Base-by-base conservation (phyloP, 2,329 filamentous ascomycete species). In the Aureobasidium mangrovei region DNA sequence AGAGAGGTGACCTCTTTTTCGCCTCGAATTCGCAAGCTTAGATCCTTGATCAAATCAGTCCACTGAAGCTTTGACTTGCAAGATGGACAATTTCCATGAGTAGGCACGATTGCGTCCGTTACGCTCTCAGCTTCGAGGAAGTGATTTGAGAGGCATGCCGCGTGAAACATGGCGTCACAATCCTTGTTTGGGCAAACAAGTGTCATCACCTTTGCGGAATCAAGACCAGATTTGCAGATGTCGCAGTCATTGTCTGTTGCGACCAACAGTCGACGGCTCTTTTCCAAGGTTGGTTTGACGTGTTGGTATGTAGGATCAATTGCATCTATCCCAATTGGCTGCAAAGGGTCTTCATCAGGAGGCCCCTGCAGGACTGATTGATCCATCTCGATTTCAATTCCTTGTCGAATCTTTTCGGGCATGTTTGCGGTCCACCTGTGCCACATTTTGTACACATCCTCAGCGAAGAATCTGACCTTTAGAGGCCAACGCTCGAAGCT, bases 401-500 rank as follows among this genome's bases (percentile, higher is more conserved):
- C 73, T 8, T 66, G 61, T 26, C 75, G 72, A 9, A 82, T 61
- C 31, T 72, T 65, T 46, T 76, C 74, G 46, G 75, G 67, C 2
- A 77, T 74, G 2, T 74, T 68, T 3, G 73, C 69, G 42, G 75
- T 76, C 74, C 79, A 83, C 46, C 69, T 74, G 18, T 76, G 66
- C 91, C 91, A 97, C 1, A 78, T 76, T 24, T 71, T 71, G 61
- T 86, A 78, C 0, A 88, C 83, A 56, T 91, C 86, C 3, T 74
- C 71, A 2, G 77, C 76, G 61, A 95, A 91, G 69, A 97, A 91
- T 27, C 86, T 83, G 44, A 96, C 66, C 52, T 80, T 80, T 52
- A 98, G 74, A 24, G 91, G 91, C 91, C 90, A 95, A 43, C 83
- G 75, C 12, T 76, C 73, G 66, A 97, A 97, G 67, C 88, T 93